Evolutionary conservation across 352 stramenopile species (phyloP).

Genomic region (Elongisporangium anandrum): DNA sequence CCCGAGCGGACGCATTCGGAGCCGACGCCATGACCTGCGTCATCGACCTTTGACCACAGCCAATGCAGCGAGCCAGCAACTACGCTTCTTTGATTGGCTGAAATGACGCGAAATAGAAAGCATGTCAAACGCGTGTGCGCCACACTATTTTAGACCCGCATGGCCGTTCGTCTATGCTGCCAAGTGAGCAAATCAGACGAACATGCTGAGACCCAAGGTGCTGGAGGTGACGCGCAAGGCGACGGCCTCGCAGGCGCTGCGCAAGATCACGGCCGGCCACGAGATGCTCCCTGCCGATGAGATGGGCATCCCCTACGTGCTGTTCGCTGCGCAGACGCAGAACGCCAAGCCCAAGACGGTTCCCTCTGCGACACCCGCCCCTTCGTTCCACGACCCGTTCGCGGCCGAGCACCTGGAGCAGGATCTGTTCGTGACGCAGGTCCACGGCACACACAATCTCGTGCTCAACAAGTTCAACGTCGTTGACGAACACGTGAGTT

Average conservation of each 20-base stretch:
- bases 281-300: conserved; percentile 40
- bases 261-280: conserved; percentile 52
- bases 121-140: neutral
- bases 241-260: conserved; percentile 50
- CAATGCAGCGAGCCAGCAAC: neutral
- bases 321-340: conserved; percentile 41
- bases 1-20: neutral
- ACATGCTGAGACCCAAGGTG: conserved; percentile 55
- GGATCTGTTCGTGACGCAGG: conserved; percentile 57
- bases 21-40: neutral
- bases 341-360: conserved; percentile 34
- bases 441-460: conserved; percentile 73
- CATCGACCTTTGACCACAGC: neutral
- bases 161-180: neutral
- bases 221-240: conserved; percentile 57
- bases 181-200: conserved; percentile 1
- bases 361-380: conserved; percentile 7
- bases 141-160: neutral
- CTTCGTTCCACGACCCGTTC: conserved; percentile 65
- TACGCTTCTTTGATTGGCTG: conserved; percentile 5
- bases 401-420: conserved; percentile 63
- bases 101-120: neutral
- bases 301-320: conserved; percentile 37
- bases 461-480: conserved; percentile 84
- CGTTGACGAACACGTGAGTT: conserved; percentile 66